Conservation (phyloP, 495 filamentous ascomycete genomes). For the Oidiodendron maius region DNA sequence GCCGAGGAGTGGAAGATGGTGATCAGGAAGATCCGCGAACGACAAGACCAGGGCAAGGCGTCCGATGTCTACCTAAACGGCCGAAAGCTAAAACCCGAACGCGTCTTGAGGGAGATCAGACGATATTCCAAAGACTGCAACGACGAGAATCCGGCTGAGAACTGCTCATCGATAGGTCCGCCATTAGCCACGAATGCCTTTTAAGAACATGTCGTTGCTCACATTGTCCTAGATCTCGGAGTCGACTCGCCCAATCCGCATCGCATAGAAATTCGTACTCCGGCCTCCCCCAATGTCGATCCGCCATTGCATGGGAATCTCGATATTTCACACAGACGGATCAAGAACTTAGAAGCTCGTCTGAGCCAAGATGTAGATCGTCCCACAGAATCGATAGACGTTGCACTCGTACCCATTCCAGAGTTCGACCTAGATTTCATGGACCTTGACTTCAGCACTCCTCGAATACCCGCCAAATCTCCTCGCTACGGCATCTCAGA, state of each 20-base stretch:
- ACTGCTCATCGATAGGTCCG: conserved; percentile 4
- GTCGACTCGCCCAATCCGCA: conserved; percentile 2
- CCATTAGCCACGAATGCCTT: background rate
- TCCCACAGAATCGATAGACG: background rate
- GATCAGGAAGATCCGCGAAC: conserved; percentile 3
- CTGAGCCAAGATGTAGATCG: background rate
- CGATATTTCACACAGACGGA: background rate
- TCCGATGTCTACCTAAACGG: conserved; percentile 7
- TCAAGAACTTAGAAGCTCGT: background rate
- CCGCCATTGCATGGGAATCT: background rate
- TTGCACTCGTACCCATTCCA: background rate
- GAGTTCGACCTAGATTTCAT: background rate
- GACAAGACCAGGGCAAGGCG: conserved; percentile 2
- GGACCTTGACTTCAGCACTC: background rate
- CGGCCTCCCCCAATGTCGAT: background rate
- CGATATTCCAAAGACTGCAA: conserved; percentile 6
- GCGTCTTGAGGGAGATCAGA: conserved; percentile 3
- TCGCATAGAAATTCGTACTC: conserved; percentile 8
- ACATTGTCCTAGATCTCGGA: background rate
- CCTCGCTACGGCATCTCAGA: background rate
- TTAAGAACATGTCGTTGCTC: conserved; percentile 4
- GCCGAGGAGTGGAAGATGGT: conserved; percentile 5
- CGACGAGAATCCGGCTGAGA: background rate
- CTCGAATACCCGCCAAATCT: background rate
- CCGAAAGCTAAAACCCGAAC: conserved; percentile 6